phyloP scores from a whole-genome alignment of 2,329 filamentous ascomycete species.

The Aspergillus texensis region DNA sequence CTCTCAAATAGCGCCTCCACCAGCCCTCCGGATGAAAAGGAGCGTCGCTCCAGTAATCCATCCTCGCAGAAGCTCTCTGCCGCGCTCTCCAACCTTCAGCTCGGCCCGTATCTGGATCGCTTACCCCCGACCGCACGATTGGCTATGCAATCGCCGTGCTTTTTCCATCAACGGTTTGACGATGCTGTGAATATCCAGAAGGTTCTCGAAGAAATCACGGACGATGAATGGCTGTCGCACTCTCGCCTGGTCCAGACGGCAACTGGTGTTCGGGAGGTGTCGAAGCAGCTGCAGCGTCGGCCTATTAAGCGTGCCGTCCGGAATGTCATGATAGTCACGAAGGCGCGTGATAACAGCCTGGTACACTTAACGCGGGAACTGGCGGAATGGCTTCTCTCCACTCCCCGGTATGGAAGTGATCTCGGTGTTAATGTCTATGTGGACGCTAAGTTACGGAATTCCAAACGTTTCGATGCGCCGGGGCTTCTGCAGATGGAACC shows the following conservation, averaged over 20 bases:
- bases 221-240: conserved; percentile 86
- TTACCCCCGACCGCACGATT: conserved; percentile 53
- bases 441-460: conserved; percentile 88
- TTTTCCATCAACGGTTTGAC: conserved; percentile 96
- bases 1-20: conserved; percentile 44
- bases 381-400: conserved; percentile 82
- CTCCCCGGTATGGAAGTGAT: conserved; percentile 84
- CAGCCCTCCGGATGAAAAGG: conserved; percentile 28
- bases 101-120: conserved; percentile 47
- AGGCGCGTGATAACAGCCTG: conserved; percentile 91
- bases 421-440: conserved; percentile 97
- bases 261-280: conserved; percentile 91
- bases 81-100: conserved; percentile 56
- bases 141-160: conserved; percentile 87
- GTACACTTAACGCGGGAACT: conserved; percentile 88
- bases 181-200: conserved; percentile 93
- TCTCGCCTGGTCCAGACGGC: conserved; percentile 93
- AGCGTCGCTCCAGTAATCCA: conserved; percentile 47
- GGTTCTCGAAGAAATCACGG: conserved; percentile 90
- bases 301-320: conserved; percentile 89
- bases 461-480: conserved; percentile 81
- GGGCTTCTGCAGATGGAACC: conserved; percentile 73
- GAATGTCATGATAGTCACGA: conserved; percentile 98
- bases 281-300: conserved; percentile 87
- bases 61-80: conserved; percentile 65